Evolutionary conservation across 306 rosid genomes (phyloP), one percentile per base, ranked within the genome.

Genomic region (Herpetospermum pedunculosum): DNA sequence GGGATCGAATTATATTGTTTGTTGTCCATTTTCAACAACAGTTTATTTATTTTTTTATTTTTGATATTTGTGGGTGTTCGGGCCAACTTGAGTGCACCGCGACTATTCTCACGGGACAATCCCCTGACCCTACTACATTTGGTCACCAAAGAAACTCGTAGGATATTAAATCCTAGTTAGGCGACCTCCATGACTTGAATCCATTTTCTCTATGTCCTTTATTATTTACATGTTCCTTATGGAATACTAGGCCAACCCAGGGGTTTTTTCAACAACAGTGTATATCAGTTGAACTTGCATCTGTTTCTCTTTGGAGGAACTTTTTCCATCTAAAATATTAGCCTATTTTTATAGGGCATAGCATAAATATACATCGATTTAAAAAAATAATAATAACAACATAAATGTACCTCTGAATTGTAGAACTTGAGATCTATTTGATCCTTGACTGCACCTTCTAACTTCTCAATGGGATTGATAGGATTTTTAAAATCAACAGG

Each of bases 401-500:
- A n/a, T 37, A n/a, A 37, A 37, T 37, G 72, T 76, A 87, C 99
- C 92, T 94, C 87, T 26, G 99, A 94, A 84, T 91, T 94, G 30
- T 94, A 94, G 84, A 89, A 94, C 76, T 81, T 79, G 41, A 91
- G 95, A 59, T 94, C 94, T 79, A 95, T 86, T 78, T 69, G 80
- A 68, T 88, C 88, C 50, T 84, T 70, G 65, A 81, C 75, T 71
- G 96, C 96, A 76, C 86, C 84, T 62, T 67, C 52, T 23, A 94
- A 73, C 78, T 91, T 85, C 84, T 94, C 99, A 75, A 94, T 91
- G 59, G 96, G 92, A 76, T 94, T 94, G 82, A 87, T 80, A 21
- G 99, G 99, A 58, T 83, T 84, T 65, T 58, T 83, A 76, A 94
- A 92, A 81, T 94, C 96, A 83, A 94, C 91, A 65, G 84, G 81